Evolutionary conservation across 345 rosid genomes (phyloP).

Genomic region (Bruguiera parviflora): DNA sequence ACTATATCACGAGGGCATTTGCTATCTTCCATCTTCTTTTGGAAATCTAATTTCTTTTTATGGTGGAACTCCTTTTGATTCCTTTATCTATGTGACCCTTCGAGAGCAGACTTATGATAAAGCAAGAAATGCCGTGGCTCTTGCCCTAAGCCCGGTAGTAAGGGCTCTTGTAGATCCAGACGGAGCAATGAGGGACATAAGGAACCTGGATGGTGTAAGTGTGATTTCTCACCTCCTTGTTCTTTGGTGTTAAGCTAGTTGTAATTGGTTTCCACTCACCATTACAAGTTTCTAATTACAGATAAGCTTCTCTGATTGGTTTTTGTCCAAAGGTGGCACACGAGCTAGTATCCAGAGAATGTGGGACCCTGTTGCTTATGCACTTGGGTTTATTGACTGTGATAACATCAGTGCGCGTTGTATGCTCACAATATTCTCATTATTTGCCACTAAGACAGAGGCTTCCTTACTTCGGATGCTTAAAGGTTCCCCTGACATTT

Average conservation of each 20-base stretch:
- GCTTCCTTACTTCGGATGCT: conserved; percentile 98
- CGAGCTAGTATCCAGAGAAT: conserved; percentile 81
- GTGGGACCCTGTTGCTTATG: conserved; percentile 99
- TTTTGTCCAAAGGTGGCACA: conserved; percentile 93
- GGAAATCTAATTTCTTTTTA: conserved; percentile 1
- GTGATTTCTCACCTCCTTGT: conserved; percentile 5
- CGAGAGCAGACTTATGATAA: conserved; percentile 74
- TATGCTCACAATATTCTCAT: conserved; percentile 96
- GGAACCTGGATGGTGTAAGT: conserved; percentile 81
- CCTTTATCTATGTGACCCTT: conserved; percentile 10
- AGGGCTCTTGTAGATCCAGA: conserved; percentile 86
- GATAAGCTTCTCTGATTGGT: conserved; percentile 99
- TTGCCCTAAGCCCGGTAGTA: conserved; percentile 93
- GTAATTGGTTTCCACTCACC: neutral
- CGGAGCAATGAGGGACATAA: conserved; percentile 85
- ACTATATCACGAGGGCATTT: neutral
- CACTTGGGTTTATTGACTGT: conserved; percentile 97
- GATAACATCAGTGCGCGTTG: conserved; percentile 99
- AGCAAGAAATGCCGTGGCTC: conserved; percentile 91
- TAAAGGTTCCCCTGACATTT: conserved; percentile 94
- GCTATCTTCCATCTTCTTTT: neutral
- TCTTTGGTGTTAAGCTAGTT: conserved; percentile 6
- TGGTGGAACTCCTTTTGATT: conserved; percentile 10
- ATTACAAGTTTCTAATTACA: conserved; percentile 29
- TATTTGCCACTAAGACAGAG: conserved; percentile 98